Conservation (phyloP, 306 rosid genomes). For the Glycine soja region DNA sequence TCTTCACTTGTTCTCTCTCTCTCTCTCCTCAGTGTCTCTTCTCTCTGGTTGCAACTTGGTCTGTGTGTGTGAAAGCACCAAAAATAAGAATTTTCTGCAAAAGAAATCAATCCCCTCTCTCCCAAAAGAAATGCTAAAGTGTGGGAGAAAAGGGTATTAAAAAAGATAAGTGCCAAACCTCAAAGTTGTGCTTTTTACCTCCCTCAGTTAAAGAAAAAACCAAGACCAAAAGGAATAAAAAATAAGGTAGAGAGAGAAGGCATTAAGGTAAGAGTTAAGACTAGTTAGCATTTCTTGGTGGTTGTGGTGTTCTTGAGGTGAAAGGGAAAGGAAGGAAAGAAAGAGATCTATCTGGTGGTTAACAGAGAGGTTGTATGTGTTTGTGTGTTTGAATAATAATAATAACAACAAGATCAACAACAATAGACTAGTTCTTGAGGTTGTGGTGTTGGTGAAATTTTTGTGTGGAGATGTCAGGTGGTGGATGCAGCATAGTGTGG, state of each 20-base stretch:
- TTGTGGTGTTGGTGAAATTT: conserved; percentile 35
- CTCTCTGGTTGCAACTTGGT: conserved; percentile 57
- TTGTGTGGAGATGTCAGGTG: conserved; percentile 73
- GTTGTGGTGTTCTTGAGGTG: not conserved
- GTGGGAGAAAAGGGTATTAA: conserved; percentile 35
- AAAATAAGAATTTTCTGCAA: conserved; percentile 18
- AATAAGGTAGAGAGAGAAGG: not conserved
- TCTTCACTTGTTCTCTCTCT: conserved; percentile 47
- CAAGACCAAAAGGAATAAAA: conserved; percentile 4
- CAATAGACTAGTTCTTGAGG: not conserved
- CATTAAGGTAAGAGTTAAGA: conserved; percentile 43
- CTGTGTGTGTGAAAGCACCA: conserved; percentile 32
- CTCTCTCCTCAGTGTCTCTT: conserved; percentile 35
- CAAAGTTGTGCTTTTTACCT: conserved; percentile 46
- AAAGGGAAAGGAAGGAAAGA: not conserved
- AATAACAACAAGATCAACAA: not conserved
- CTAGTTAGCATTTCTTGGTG: conserved; percentile 20
- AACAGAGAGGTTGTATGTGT: conserved; percentile 30
- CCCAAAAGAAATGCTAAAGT: conserved; percentile 40
- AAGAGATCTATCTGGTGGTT: conserved; percentile 51
- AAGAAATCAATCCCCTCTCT: conserved; percentile 38
- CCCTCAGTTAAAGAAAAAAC: conserved; percentile 35
- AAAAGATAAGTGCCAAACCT: conserved; percentile 46
- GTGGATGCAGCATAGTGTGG: conserved; percentile 98
- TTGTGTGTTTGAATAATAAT: conserved; percentile 10